These are phyloP conservation scores for Beta corolliflora DNA, from an alignment of 179 eudicot species.

Conservation along the genomic window DNA sequence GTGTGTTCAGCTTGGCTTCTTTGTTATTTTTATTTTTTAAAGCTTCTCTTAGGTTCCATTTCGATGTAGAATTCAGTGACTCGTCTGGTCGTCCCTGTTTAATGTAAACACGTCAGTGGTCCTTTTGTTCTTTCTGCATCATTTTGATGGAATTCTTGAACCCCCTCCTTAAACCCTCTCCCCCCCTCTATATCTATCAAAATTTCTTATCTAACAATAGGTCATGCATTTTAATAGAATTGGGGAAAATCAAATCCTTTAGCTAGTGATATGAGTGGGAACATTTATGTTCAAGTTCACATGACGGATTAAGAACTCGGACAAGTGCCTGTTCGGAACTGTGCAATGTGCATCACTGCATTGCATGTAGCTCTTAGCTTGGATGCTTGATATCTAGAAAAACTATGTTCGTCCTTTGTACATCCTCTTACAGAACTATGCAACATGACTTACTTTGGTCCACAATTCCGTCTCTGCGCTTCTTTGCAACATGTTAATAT, in stretches of 20 bases:
- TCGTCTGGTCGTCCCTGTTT: background rate
- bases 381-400: background rate
- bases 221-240: background rate
- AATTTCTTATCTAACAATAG: background rate
- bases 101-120: background rate
- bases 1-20: background rate
- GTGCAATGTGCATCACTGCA: background rate
- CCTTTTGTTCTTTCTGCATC: background rate
- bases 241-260: background rate
- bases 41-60: background rate
- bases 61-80: background rate
- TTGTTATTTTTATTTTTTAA: background rate
- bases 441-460: too few relatives aligned
- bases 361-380: background rate
- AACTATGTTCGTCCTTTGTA: background rate
- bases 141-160: background rate
- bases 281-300: background rate
- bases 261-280: conserved; percentile 1
- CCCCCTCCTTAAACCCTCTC: background rate
- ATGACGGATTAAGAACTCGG: background rate
- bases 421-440: background rate
- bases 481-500: background rate
- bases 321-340: background rate
- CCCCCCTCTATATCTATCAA: background rate
- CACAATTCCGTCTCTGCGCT: background rate